Evolutionary conservation across 371 early-diverging fungal genomes (phyloP).

Genomic region (Lichtheimia hyalospora): DNA sequence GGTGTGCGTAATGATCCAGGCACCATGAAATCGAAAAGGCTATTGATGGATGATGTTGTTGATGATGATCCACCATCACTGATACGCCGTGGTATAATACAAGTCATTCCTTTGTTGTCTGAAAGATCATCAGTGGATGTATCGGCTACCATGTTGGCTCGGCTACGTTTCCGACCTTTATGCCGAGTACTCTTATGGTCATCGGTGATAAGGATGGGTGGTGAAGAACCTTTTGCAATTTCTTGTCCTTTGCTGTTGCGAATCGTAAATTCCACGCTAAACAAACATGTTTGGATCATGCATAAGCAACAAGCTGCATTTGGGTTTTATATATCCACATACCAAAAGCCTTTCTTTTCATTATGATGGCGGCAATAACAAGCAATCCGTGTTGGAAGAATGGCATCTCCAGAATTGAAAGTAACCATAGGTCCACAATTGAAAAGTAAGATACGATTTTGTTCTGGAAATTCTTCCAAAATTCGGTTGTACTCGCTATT

Average conservation of each 20-base stretch:
- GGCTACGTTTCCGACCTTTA: constrained; percentile 3
- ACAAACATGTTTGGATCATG: background rate
- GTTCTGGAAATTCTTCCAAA: constrained; percentile 26
- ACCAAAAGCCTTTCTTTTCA: constrained; percentile 86
- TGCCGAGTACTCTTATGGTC: constrained; percentile 82
- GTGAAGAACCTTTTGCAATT: constrained; percentile 79
- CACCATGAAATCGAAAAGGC: too few relatives aligned
- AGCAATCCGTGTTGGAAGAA: constrained; percentile 88
- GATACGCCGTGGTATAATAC: background rate
- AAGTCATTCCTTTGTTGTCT: too few relatives aligned
- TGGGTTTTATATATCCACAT: background rate
- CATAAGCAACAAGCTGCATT: too few relatives aligned
- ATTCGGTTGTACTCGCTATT: constrained; percentile 6
- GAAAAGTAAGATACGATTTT: constrained; percentile 67
- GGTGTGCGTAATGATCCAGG: too few relatives aligned
- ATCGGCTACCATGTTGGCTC: background rate
- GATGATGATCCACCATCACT: background rate
- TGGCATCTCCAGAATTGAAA: constrained; percentile 80
- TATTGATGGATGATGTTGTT: background rate
- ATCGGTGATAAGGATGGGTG: constrained; percentile 93
- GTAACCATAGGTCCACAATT: constrained; percentile 82
- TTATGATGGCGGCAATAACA: constrained; percentile 94
- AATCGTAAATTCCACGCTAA: constrained; percentile 67
- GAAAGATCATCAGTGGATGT: background rate
- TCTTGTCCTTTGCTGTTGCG: constrained; percentile 59